Evolutionary conservation across 176 grass and related monocot genomes (phyloP).

Genomic region (Poa annua): DNA sequence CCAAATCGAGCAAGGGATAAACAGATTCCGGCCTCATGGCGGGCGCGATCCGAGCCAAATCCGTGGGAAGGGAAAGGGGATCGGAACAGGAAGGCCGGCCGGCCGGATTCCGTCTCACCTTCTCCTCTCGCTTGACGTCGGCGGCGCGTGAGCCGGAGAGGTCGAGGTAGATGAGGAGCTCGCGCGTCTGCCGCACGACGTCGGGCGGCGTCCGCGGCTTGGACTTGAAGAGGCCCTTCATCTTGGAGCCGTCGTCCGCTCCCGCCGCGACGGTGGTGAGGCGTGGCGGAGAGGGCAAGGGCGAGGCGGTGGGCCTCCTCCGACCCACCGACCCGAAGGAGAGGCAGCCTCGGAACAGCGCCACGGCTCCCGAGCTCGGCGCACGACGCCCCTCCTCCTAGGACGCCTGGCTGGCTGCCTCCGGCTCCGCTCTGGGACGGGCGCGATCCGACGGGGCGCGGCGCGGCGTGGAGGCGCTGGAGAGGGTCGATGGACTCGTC

Average conservation of each 20-base stretch:
- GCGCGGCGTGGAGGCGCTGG: not conserved
- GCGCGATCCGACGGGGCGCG: not conserved
- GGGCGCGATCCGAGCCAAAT: not conserved
- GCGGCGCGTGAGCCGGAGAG: conserved; percentile 38
- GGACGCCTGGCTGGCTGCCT: conserved; percentile 22
- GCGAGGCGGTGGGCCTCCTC: conserved; percentile 52
- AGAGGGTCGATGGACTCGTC: too few species aligned
- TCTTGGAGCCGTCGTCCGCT: conserved; percentile 55
- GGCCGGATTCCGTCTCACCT: conserved; percentile 56
- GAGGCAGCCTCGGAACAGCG: conserved; percentile 60
- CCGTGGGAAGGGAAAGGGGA: not conserved
- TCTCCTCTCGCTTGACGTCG: conserved; percentile 83
- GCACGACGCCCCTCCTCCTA: not conserved
- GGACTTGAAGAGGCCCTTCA: conserved; percentile 96
- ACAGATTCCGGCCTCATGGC: not conserved
- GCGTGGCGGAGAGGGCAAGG: conserved; percentile 48
- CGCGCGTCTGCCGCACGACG: conserved; percentile 78
- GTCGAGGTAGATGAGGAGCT: conserved; percentile 72
- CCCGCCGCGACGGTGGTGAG: conserved; percentile 18
- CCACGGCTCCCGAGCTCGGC: conserved; percentile 30
- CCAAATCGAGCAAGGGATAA: conserved; percentile 14
- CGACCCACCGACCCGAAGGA: conserved; percentile 58
- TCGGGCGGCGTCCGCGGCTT: conserved; percentile 84
- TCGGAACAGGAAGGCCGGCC: not conserved
- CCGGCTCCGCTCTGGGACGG: not conserved